A percentile compares a stretch with the other conserved stretches of the same genome.
These are phyloP conservation scores for Neurospora sp. DNA, from an alignment of 495 filamentous ascomycete genomes.

Conservation along the genomic window DNA sequence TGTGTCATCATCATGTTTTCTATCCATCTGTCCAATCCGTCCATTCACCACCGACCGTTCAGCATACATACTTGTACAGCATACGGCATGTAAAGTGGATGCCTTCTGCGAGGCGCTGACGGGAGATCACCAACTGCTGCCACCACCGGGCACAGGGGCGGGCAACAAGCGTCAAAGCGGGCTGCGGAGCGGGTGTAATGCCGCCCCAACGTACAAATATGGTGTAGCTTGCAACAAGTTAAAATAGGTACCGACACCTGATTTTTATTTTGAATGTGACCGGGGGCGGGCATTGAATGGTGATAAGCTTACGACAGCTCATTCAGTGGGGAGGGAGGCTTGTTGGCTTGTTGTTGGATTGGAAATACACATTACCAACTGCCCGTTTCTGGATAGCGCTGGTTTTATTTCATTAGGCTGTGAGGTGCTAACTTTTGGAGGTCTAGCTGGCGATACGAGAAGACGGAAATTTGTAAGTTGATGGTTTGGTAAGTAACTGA, in stretches of 20 bases:
- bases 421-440: background rate
- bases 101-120: background rate
- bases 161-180: background rate
- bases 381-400: background rate
- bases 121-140: background rate
- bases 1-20: background rate
- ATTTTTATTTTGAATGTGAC: background rate
- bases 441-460: background rate
- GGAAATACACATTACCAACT: background rate
- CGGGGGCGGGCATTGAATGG: background rate
- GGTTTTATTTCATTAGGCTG: background rate
- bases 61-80: background rate
- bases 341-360: background rate
- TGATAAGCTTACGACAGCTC: conserved; percentile 12
- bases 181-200: background rate
- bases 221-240: background rate
- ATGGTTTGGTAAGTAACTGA: background rate
- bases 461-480: background rate
- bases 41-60: background rate
- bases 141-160: background rate
- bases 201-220: background rate
- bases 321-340: background rate
- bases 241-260: background rate
- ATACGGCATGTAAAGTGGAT: background rate
- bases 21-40: background rate